Conservation (phyloP, 306 rosid genomes). For the Trichosanthes cucumerina region DNA sequence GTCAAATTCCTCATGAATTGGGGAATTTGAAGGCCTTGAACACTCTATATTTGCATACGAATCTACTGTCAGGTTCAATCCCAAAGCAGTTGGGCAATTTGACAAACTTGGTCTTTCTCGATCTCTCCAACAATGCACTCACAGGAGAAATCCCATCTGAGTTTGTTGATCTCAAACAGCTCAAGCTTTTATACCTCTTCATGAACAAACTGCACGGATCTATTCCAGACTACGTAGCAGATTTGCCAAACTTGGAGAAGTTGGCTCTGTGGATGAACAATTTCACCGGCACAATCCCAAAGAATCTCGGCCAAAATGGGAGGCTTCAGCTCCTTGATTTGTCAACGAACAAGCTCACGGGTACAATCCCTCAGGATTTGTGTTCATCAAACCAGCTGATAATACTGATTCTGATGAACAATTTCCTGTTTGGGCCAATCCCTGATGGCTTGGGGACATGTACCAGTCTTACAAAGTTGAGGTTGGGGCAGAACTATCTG, state of each 20-base stretch:
- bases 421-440: constrained; percentile 73
- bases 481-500: constrained; percentile 63
- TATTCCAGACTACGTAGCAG: constrained; percentile 65
- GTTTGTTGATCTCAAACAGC: constrained; percentile 45
- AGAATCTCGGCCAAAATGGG: constrained; percentile 57
- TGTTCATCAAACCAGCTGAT: constrained; percentile 56
- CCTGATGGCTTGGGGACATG: constrained; percentile 63
- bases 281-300: constrained; percentile 73
- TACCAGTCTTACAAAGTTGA: constrained; percentile 53
- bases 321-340: constrained; percentile 63
- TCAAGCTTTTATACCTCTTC: constrained; percentile 71
- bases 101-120: constrained; percentile 43
- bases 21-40: constrained; percentile 54
- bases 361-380: constrained; percentile 52
- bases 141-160: constrained; percentile 73
- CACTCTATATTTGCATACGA: constrained; percentile 61
- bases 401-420: constrained; percentile 55
- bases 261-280: constrained; percentile 77
- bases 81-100: constrained; percentile 65
- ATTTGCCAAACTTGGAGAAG: constrained; percentile 44
- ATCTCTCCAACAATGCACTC: constrained; percentile 69
- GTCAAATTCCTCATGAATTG: constrained; percentile 55
- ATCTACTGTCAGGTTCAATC: constrained; percentile 56
- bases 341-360: constrained; percentile 85
- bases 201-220: constrained; percentile 74